Conservation (phyloP, 2,329 filamentous ascomycete species). For the Hansfordia pulvinata region DNA sequence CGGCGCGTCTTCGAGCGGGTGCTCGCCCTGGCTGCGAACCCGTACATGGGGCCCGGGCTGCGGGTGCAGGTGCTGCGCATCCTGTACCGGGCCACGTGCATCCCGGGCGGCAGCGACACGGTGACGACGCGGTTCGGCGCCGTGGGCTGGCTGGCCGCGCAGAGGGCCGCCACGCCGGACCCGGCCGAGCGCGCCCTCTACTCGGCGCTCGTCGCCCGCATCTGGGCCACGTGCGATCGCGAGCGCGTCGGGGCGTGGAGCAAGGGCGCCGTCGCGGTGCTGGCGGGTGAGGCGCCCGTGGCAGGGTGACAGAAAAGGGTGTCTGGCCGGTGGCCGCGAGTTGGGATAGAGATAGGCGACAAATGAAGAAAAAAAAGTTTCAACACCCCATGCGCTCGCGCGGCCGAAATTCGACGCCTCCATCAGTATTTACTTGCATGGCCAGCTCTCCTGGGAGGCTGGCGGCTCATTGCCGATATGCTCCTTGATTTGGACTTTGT, state of each 20-base stretch:
- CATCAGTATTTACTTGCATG: too few species aligned
- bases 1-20: slow-evolving; percentile 37
- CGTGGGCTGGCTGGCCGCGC: slow-evolving; percentile 14
- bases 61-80: slow-evolving; percentile 14
- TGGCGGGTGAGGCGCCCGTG: too few species aligned
- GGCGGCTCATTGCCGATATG: too few species aligned
- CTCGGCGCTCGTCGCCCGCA: slow-evolving; percentile 10
- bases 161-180: slow-evolving; percentile 9
- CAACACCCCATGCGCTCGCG: too few species aligned
- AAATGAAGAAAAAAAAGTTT: too few species aligned
- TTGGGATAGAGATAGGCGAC: too few species aligned
- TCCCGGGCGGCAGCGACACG: slow-evolving; percentile 18
- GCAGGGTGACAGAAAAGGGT: too few species aligned
- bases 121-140: slow-evolving; percentile 18
- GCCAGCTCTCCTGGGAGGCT: too few species aligned
- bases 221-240: slow-evolving; percentile 17
- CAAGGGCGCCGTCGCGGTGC: slow-evolving; percentile 11
- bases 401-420: too few species aligned
- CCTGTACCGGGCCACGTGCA: slow-evolving; percentile 13
- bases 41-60: slow-evolving; percentile 13
- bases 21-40: slow-evolving; percentile 19
- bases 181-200: slow-evolving; percentile 10
- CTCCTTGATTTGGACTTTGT: too few species aligned
- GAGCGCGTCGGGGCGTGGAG: slow-evolving; percentile 17
- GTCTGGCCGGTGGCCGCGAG: too few species aligned